Evolutionary conservation across 1,284 basidiomycete genomes (phyloP).

Genomic region (Pulveroboletus sp.): DNA sequence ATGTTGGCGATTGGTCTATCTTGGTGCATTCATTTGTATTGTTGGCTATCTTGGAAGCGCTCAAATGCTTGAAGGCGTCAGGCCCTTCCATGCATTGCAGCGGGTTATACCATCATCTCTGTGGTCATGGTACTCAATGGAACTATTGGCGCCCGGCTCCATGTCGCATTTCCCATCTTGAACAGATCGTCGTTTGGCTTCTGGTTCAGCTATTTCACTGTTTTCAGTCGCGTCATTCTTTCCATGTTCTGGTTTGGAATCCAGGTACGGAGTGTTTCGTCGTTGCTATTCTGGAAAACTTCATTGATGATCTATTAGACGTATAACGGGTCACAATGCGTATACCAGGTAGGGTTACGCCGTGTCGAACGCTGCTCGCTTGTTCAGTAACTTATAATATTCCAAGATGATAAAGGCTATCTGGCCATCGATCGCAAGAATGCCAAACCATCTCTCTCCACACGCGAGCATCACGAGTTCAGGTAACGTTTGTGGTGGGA

Average conservation of each 20-base stretch:
- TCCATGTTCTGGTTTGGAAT: conserved; percentile 65
- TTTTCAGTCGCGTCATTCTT: conserved; percentile 60
- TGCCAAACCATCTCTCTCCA: conserved; percentile 56
- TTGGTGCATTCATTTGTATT: conserved; percentile 39
- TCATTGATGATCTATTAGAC: conserved; percentile 16
- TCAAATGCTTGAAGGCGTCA: conserved; percentile 42
- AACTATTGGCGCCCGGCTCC: conserved; percentile 59
- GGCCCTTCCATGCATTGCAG: conserved; percentile 51
- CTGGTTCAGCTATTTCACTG: conserved; percentile 63
- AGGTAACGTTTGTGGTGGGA: conserved; percentile 32
- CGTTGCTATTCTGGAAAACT: not conserved
- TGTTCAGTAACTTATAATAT: not conserved
- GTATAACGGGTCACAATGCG: conserved; percentile 35
- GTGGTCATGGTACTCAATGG: conserved; percentile 54
- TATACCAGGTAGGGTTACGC: conserved; percentile 27
- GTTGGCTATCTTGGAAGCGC: not conserved
- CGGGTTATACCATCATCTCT: conserved; percentile 48
- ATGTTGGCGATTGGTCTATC: conserved; percentile 56
- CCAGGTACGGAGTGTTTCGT: conserved; percentile 37
- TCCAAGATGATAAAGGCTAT: conserved; percentile 62
- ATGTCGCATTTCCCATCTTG: conserved; percentile 63
- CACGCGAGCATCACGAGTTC: conserved; percentile 57
- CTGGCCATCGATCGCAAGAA: conserved; percentile 59
- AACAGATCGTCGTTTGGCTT: conserved; percentile 66
- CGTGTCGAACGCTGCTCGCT: not conserved